Evolutionary conservation across 768 basidiomycete genomes (phyloP), one percentile per base, ranked within the genome.

Genomic region (Pisolithus sp.): DNA sequence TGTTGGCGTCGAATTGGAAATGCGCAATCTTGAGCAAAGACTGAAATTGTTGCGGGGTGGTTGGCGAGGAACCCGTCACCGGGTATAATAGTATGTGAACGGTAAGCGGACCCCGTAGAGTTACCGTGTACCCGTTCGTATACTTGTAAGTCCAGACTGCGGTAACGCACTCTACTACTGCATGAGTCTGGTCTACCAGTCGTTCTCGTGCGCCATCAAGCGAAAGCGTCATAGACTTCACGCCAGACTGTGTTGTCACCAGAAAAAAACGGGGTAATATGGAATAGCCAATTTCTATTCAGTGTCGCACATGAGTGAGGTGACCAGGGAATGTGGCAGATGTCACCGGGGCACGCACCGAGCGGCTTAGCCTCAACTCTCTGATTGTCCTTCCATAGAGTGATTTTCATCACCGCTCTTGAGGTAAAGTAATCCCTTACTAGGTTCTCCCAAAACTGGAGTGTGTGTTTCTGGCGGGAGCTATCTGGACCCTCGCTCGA

Each of bases 361-460:
- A 93, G 90, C 8, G 85, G 85, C 60, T 89, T 92, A 30, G 89
- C 88, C 62, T 91, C 90, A 23, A 75, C 78, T 58, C 75, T 77
- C 62, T 82, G 80, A 59, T 86, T 89, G 65, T 90, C 89, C 63
- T 88, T 88, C 89, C 89, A 91, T n/a, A 92, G 69, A 3, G 87
- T 90, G 58, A 92, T 76, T 64, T 82, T 87, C 80, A 91, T 81
- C 43, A 79, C 67, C 20, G 87, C 85, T 53, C 80, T 79, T 2
- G 81, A 76, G 8, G 80, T 79, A 61, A 91, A 92, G 57, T 83
- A 90, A 26, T 84, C 80, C 46, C 74, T 73, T 53, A 89, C 77
- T 36, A 89, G 59, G 3, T 71, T 70, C 10, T 73, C 71, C 90
- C 89, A 92, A 72, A 78, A 86, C 13, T 77, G 72, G 43, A 86